A percentile compares a stretch with the other conserved stretches of the same genome.
Evolutionary conservation across 331 rosid genomes (phyloP).

Genomic region (Malus hybrid): DNA sequence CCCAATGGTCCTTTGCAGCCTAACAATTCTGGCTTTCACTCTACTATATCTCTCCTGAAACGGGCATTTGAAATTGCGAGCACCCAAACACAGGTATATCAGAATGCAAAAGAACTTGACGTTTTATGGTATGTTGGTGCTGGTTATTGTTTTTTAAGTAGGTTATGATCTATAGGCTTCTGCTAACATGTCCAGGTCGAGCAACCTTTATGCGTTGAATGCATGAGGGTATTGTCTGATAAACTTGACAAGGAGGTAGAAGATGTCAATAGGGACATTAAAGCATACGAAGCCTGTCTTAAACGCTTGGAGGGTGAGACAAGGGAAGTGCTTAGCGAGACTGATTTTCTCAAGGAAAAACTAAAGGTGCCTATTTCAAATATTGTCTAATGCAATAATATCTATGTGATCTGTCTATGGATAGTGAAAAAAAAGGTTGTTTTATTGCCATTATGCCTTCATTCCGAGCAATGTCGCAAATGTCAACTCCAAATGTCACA

Average conservation of each 20-base stretch:
- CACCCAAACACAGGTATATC: conserved; percentile 71
- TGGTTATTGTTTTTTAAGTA: neutral
- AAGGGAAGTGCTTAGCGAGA: conserved; percentile 75
- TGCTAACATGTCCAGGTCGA: conserved; percentile 57
- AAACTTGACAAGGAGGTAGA: conserved; percentile 93
- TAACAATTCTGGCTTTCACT: conserved; percentile 70
- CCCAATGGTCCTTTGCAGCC: conserved; percentile 46
- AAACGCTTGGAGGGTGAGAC: conserved; percentile 79
- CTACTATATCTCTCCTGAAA: conserved; percentile 65
- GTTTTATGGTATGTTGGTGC: neutral
- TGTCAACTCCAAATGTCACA: neutral
- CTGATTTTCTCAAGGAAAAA: conserved; percentile 94
- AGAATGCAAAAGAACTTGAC: neutral
- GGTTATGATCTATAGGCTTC: conserved; percentile 10
- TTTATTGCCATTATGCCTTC: neutral
- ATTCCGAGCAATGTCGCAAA: neutral
- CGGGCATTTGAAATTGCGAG: conserved; percentile 97
- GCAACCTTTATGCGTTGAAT: conserved; percentile 93
- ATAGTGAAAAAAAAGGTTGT: neutral
- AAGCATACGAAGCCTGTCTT: conserved; percentile 85
- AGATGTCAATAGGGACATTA: conserved; percentile 84
- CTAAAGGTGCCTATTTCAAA: conserved; percentile 47
- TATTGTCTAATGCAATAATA: conserved; percentile 1
- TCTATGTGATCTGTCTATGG: neutral
- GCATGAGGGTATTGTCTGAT: conserved; percentile 89